Evolutionary conservation across 192 early-diverging fungal species (phyloP), one percentile per base, ranked within the genome.

Genomic region (Backusella luteola): DNA sequence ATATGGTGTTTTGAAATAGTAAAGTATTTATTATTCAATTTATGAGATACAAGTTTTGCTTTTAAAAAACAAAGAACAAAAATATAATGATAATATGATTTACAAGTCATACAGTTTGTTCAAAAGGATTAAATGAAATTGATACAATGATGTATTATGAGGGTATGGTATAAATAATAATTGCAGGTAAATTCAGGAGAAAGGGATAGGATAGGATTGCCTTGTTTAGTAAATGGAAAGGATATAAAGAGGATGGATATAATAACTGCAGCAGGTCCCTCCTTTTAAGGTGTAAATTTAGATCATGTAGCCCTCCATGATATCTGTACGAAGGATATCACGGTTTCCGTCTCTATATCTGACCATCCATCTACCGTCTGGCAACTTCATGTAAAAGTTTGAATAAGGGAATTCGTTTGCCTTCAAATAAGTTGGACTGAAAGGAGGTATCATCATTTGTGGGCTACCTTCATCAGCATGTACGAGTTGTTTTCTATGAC

Each of bases 311-410:
- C 71, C 73, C 53, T 79, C 75, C n/a, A 83, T 77, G 17, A 73
- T 74, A 42, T 83, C 81, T 15, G 81, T 83, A 1, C 81, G 67
- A 42, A 83, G 53, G 66, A 79, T 79, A 23, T 76, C 71, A 71
- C 81, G 81, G 14, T 83, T 75, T 34, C 77, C 77, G 41, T 69
- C 66, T 69, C 81, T 75, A 49, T 79, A 83, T 63, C 81, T 70
- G 17, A 83, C 38, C 81, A 83, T 83, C 77, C 78, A 83, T 66
- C 44, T 42, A 11, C 81, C 81, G 66, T 83, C 77, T 39, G 81
- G 81, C 23, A 83, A 41, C 46, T 79, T 75, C 34, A 79, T 32
- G 32, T 83, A 83, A 44, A 83, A 83, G 70, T 83, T 83, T 15
- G 81, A 83, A 44, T 83, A 83, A 53, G 80, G 76, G 39, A 81